A percentile compares a stretch with the other conserved stretches of the same genome.
Conservation (phyloP, 495 filamentous ascomycete species). For the Cercophora sp. region DNA sequence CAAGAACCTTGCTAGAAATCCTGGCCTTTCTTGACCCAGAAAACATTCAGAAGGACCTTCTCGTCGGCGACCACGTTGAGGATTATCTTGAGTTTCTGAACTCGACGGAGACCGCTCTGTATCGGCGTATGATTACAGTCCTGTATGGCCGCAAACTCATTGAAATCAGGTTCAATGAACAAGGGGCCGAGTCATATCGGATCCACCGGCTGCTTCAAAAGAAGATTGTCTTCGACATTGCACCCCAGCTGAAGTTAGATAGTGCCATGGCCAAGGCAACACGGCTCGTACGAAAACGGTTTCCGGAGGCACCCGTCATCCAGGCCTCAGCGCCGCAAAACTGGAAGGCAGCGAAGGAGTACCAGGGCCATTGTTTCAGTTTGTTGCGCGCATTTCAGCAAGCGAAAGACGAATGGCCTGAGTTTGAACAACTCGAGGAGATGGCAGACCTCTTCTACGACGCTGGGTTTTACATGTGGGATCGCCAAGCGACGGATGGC, state of each 20-base stretch:
- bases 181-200: slow-evolving; percentile 9
- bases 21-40: slow-evolving; percentile 26
- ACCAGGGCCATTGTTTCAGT: too few relatives aligned
- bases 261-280: slow-evolving; percentile 5
- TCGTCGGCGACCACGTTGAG: slow-evolving; percentile 23
- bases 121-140: slow-evolving; percentile 20
- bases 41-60: slow-evolving; percentile 17
- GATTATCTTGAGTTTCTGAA: slow-evolving; percentile 21
- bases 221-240: slow-evolving; percentile 12
- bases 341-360: slow-evolving; percentile 10
- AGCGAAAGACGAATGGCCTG: not conserved
- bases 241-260: too few relatives aligned
- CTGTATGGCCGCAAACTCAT: slow-evolving; percentile 16
- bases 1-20: slow-evolving; percentile 22
- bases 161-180: slow-evolving; percentile 1
- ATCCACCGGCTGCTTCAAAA: slow-evolving; percentile 14
- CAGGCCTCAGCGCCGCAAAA: slow-evolving; percentile 17
- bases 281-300: slow-evolving; percentile 7
- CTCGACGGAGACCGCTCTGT: too few relatives aligned
- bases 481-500: slow-evolving; percentile 9
- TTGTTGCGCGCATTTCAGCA: not conserved
- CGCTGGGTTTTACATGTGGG: slow-evolving; percentile 25
- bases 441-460: slow-evolving; percentile 27
- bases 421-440: slow-evolving; percentile 10
- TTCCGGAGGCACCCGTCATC: slow-evolving; percentile 4